Evolutionary conservation across 176 grass and related monocot species (phyloP).

Genomic region (Aegilops speltoides): DNA sequence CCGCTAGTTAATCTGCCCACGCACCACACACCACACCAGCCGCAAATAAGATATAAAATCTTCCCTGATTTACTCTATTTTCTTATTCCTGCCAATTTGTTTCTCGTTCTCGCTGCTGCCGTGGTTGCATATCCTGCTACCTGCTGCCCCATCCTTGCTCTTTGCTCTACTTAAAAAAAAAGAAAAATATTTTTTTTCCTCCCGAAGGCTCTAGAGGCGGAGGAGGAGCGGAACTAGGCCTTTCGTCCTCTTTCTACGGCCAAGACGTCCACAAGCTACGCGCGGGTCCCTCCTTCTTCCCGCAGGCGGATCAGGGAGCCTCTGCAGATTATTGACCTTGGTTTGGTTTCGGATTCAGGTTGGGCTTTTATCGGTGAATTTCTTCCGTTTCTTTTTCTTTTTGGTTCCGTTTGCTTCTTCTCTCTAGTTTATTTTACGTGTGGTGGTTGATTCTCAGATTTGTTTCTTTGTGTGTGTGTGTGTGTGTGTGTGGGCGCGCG

Average conservation of each 20-base stretch:
- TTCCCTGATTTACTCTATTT: not conserved
- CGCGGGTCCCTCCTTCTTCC: not conserved
- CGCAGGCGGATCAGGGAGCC: not conserved
- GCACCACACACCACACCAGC: not conserved
- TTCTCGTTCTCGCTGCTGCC: not conserved
- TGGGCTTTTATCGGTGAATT: not conserved
- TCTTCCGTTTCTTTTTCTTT: not conserved
- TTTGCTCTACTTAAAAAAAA: not conserved
- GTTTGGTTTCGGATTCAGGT: not conserved
- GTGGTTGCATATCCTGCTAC: not conserved
- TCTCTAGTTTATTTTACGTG: not conserved
- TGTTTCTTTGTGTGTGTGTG: not conserved
- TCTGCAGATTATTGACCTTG: not conserved
- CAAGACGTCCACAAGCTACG: not conserved
- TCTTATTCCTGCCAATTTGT: not conserved
- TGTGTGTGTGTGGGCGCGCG: no score
- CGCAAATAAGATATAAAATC: not conserved
- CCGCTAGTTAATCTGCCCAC: slow-evolving; percentile 29
- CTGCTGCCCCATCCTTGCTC: not conserved
- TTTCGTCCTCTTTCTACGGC: slow-evolving; percentile 1
- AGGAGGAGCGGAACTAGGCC: not conserved
- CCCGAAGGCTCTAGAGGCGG: slow-evolving; percentile 37
- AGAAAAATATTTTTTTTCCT: not conserved
- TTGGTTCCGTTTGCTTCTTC: not conserved
- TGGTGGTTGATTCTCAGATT: not conserved